Percentiles rank a stretch among this genome's conserved stretches.
phyloP scores from a whole-genome alignment of 768 basidiomycete species.

The Kwoniella botswanensis region DNA sequence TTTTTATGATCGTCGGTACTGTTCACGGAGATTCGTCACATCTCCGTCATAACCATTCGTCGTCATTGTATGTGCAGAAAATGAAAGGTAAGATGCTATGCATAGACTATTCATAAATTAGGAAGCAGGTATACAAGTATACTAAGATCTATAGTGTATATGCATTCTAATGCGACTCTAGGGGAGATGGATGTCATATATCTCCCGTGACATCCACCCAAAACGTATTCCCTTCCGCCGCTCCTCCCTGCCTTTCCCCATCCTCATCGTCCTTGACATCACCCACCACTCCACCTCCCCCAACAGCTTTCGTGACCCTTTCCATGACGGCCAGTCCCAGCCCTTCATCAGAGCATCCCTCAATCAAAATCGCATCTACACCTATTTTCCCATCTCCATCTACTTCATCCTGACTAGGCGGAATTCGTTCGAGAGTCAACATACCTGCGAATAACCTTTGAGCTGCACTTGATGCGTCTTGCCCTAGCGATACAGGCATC shows the following conservation, averaged over 20 bases:
- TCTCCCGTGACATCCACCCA: conserved; percentile 46
- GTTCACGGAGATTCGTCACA: conserved; percentile 1
- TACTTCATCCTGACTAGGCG: background rate
- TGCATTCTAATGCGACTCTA: too few species aligned
- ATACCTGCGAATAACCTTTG: conserved; percentile 86
- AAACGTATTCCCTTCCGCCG: conserved; percentile 32
- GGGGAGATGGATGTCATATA: background rate
- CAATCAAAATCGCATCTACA: conserved; percentile 81
- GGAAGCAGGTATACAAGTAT: background rate
- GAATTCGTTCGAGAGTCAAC: conserved; percentile 69
- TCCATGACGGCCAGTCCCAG: conserved; percentile 96
- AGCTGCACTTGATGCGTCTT: conserved; percentile 67
- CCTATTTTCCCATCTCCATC: conserved; percentile 54
- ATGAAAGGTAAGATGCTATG: background rate
- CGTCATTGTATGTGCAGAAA: background rate
- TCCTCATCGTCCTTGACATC: conserved; percentile 31
- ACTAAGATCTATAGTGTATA: background rate
- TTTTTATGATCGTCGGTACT: conserved; percentile 7
- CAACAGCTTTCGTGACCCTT: conserved; percentile 85
- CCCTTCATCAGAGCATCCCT: conserved; percentile 76
- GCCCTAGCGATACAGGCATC: conserved; percentile 50
- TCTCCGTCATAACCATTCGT: background rate
- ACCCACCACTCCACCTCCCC: conserved; percentile 59
- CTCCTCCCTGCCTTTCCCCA: background rate
- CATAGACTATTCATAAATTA: background rate